Conservation (phyloP, 768 basidiomycete species). For the Amyloporia xantha region DNA sequence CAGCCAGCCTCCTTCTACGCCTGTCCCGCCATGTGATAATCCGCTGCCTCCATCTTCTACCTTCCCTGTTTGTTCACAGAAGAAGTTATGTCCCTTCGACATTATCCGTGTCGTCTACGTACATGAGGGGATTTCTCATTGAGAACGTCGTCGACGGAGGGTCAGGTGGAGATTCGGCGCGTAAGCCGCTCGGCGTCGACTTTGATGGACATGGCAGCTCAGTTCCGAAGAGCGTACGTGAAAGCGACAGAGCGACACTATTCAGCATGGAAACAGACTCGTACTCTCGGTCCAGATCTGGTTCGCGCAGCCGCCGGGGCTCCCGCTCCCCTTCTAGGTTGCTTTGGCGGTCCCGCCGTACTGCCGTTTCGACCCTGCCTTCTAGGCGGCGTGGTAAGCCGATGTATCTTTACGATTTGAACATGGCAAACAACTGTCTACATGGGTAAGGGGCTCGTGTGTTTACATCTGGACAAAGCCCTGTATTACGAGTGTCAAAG, state of each 20-base stretch:
- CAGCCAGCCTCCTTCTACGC: conserved; percentile 1
- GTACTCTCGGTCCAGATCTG: conserved; percentile 8
- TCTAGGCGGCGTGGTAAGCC: no score
- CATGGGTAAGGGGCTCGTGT: no score
- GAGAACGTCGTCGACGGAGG: neutral
- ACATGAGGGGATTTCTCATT: conserved; percentile 11
- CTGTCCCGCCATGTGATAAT: conserved; percentile 8
- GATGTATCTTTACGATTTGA: no score
- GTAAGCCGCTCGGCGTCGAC: conserved; percentile 33
- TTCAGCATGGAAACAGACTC: conserved; percentile 33
- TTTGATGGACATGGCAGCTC: conserved; percentile 46
- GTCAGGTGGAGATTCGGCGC: conserved; percentile 14
- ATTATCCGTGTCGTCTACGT: neutral
- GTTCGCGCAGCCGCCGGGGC: no score
- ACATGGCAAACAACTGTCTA: no score
- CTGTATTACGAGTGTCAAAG: no score
- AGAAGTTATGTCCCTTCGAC: no score
- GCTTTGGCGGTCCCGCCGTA: no score
- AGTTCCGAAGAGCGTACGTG: conserved; percentile 55
- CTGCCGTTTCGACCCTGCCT: no score
- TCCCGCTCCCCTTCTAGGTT: no score
- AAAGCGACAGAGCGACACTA: conserved; percentile 42
- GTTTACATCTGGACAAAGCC: no score
- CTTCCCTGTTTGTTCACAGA: conserved; percentile 7
- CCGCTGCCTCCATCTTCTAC: conserved; percentile 10